Evolutionary conservation across 2,329 filamentous ascomycete genomes (phyloP).

Genomic region (Malbranchea cinnamomea): DNA sequence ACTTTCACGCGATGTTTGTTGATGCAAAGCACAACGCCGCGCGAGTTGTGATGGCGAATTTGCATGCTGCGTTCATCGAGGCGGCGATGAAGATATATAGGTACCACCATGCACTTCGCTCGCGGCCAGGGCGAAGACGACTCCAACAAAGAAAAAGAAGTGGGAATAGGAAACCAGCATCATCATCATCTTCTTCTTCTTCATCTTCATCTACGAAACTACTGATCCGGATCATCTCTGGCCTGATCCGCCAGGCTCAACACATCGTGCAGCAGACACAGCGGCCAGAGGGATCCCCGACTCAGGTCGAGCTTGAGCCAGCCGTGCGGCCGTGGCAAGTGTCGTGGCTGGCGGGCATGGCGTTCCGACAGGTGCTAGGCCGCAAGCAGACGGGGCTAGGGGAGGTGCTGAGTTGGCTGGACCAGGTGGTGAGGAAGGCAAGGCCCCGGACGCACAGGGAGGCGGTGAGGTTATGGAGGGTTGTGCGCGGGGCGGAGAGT

Average conservation of each 20-base stretch:
- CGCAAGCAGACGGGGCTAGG: slow-evolving; percentile 57
- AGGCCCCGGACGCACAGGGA: slow-evolving; percentile 21
- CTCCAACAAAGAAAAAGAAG: no score
- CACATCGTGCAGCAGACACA: slow-evolving; percentile 1
- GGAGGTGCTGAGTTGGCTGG: slow-evolving; percentile 54
- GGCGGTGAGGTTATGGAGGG: slow-evolving; percentile 18
- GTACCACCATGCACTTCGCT: slow-evolving; percentile 45
- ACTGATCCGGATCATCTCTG: slow-evolving; percentile 43
- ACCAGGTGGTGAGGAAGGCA: slow-evolving; percentile 30
- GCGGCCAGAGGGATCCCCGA: slow-evolving; percentile 42
- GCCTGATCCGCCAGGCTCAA: not conserved
- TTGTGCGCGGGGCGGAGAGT: slow-evolving; percentile 18
- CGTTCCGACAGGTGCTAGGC: slow-evolving; percentile 53
- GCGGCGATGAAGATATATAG: slow-evolving; percentile 59
- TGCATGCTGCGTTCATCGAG: slow-evolving; percentile 61
- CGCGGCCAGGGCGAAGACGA: slow-evolving; percentile 19
- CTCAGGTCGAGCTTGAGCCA: no score
- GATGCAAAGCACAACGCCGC: slow-evolving; percentile 64
- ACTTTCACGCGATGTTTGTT: slow-evolving; percentile 49
- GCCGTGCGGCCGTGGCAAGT: no score
- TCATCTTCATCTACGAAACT: slow-evolving; percentile 41
- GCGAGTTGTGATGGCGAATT: slow-evolving; percentile 54
- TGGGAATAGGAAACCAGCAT: no score
- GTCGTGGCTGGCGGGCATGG: slow-evolving; percentile 50
- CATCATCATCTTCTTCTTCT: slow-evolving; percentile 25